Percentiles rank a stretch among this genome's conserved stretches.
These are phyloP conservation scores for Ustilago shanxiensis DNA, from an alignment of 1,284 basidiomycete species.

Conservation along the genomic window DNA sequence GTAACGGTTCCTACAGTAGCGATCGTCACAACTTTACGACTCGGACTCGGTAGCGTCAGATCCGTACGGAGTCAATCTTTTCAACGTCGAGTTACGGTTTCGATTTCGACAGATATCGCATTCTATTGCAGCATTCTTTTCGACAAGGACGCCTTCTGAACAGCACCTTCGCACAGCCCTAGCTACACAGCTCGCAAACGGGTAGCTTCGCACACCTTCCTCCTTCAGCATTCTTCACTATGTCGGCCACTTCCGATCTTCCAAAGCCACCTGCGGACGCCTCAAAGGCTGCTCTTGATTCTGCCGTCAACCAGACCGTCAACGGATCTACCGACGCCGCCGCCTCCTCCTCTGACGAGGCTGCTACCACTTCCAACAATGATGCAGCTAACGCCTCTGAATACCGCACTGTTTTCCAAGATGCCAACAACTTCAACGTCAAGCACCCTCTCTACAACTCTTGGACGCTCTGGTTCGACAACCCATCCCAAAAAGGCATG, in stretches of 20 bases:
- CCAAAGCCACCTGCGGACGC: constrained; percentile 57
- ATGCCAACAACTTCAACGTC: constrained; percentile 68
- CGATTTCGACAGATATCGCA: not conserved
- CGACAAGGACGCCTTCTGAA: not conserved
- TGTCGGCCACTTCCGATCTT: constrained; percentile 48
- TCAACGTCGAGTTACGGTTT: not conserved
- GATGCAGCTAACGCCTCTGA: constrained; percentile 28
- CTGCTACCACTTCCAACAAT: constrained; percentile 11
- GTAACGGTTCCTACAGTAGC: not conserved
- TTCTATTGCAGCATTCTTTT: not conserved
- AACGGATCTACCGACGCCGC: constrained; percentile 22
- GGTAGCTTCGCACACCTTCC: not conserved
- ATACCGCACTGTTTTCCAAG: constrained; percentile 67
- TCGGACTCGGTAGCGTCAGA: not conserved
- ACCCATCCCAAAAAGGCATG: constrained; percentile 65
- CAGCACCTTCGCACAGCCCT: not conserved
- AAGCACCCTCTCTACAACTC: constrained; percentile 68
- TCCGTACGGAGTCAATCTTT: not conserved
- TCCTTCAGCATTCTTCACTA: constrained; percentile 1
- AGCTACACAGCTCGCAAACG: not conserved
- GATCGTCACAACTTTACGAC: not conserved
- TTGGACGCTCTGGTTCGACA: constrained; percentile 70
- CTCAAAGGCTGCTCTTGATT: constrained; percentile 58
- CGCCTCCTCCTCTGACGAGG: constrained; percentile 15
- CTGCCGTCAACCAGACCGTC: constrained; percentile 50